Evolutionary conservation across 73 alveolate species (phyloP), one percentile per base, ranked within the genome.

Genomic region (Paramecium tetraurelia): DNA sequence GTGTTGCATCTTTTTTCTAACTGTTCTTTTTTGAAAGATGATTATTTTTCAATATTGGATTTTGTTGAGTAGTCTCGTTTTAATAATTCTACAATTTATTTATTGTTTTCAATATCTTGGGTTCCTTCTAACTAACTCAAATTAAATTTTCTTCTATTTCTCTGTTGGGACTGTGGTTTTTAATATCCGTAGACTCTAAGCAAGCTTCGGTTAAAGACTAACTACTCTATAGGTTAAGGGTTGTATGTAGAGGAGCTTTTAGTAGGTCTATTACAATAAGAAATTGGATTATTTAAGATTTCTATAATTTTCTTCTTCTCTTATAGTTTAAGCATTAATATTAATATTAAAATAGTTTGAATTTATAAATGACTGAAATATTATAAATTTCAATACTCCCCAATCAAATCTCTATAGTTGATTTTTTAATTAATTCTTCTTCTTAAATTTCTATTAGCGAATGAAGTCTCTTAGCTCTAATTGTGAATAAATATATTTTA

Each of bases 321-420:
- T 1, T 63, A 12, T 33, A 63, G 12, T 27, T 63, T 63, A 12
- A 63, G 48, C 44, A 63, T 63, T 31, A 53, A 53, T 53, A 18
- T 53, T 53, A 53, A 53, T 53, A 53, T 53, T 53, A 16, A 53
- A 53, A n/a, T 53, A 53, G 21, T 4, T 53, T 18, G 69, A 53
- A 16, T 16, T 18, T 53, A 53, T n/a, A n/a, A 53, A 18, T 53
- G 21, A n/a, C 31, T 63, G 46, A 63, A 31, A 63, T 63, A 27
- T 63, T 31, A 63, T 63, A 63, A 31, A 31, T 8, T 31, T 72
- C 86, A 72, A 72, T 72, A 72, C 24, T 72, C 86, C 6, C 86
- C 86, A 31, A 33, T 43, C 31, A 72, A 72, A 72, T 72, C 86
- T 72, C 86, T 31, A 72, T 72, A 72, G 21, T 72, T 72, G 9